Evolutionary conservation across 805 yeast genomes (phyloP), one percentile per base, ranked within the genome.

Genomic region (Ogataea paradorogensis): DNA sequence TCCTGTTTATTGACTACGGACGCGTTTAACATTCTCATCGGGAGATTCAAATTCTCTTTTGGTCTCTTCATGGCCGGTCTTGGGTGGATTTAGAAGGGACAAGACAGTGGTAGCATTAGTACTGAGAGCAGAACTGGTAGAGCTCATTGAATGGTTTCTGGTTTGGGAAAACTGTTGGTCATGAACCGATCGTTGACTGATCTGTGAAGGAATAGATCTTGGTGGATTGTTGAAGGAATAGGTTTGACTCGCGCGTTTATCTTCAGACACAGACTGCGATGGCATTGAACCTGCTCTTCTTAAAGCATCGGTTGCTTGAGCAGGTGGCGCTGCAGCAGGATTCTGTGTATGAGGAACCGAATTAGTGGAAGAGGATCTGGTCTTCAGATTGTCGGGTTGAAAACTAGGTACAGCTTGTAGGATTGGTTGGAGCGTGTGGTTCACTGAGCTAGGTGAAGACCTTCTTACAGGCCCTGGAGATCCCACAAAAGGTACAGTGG

Each of bases 161-260:
- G 38, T 40, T 21, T 49, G 51, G 10, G 18, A 30, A 15, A 18
- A 30, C 10, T 13, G 30, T 24, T 33, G 44, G 13, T 40, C 42
- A 18, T 45, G 46, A 3, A 44, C 40, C 7, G 40, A 27, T 9
- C 38, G 30, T 28, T 32, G 27, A 18, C 34, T 26, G 5, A 35
- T 30, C 20, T 44, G 48, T 14, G 47, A 42, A 7, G 62, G 62
- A 8, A 56, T 40, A 16, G 58, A 52, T 24, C 62, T 43, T 7
- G 62, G 62, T 7, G 61, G 62, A 30, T 56, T 56, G 38, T 32
- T 45, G 29, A 58, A 35, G 1, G 58, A 48, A 30, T 58, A 58
- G 6, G 37, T 33, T 15, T 42, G 51, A 15, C 50, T 41, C 3
- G 30, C 29, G 13, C 53, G 38, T 26, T 50, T 51, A 18, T 49